Conservation (phyloP, 2,329 filamentous ascomycete species). For the Beauveria bassiana region DNA sequence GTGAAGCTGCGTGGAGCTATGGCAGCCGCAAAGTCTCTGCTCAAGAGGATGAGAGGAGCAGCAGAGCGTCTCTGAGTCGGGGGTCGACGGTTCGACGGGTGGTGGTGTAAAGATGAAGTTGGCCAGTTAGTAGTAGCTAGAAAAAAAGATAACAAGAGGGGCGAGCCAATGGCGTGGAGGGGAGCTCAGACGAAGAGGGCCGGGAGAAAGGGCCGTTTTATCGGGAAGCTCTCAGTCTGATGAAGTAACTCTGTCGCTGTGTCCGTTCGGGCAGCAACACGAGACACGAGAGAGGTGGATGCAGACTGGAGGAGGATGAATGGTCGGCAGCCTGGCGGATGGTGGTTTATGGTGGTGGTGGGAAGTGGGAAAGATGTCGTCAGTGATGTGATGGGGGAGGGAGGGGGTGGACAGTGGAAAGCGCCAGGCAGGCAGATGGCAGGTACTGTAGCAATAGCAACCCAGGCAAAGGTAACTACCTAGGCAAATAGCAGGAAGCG, state of each 20-base stretch:
- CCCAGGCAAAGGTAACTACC: neutral
- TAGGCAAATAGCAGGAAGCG: neutral
- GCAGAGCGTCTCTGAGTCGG: neutral
- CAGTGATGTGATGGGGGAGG: conserved; percentile 28
- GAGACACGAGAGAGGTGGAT: neutral
- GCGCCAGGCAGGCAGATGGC: neutral
- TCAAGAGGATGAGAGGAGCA: neutral
- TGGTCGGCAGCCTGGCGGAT: neutral
- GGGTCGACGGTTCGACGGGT: neutral
- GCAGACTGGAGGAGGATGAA: neutral
- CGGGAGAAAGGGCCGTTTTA: neutral
- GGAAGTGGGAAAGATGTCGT: conserved; percentile 28
- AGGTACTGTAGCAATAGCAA: neutral
- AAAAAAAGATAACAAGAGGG: conserved; percentile 10
- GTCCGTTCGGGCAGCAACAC: conserved; percentile 5
- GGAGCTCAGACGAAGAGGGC: neutral
- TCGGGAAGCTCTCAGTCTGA: neutral
- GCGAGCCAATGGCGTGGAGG: neutral
- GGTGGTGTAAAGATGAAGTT: neutral
- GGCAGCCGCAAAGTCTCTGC: neutral
- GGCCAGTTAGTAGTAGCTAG: neutral
- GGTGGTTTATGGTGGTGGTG: conserved; percentile 11
- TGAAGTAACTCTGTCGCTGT: neutral
- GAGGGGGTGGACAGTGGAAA: neutral
- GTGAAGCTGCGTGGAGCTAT: neutral